Base-by-base conservation (phyloP, 2,329 filamentous ascomycete species). In the Chaetomiaceae sp. region DNA sequence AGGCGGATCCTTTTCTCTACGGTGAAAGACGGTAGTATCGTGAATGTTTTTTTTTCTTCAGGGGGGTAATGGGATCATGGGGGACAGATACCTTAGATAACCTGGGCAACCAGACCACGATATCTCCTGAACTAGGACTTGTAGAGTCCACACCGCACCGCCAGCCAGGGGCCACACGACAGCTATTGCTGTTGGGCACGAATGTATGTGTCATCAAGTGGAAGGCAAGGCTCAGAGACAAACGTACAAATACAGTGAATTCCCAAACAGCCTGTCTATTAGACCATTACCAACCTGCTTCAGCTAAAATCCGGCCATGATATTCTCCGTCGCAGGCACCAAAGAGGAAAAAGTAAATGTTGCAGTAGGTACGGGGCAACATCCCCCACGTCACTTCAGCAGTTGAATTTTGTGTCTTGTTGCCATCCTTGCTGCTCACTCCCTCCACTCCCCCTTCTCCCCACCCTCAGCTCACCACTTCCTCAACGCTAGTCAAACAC, bases 201-300 rank as follows among this genome's bases (percentile, higher is more conserved):
- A 12, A 19, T 49, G n/a, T 22, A 19, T 49, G n/a, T 22, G 7
- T 23, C 27, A 9, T 31, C 17, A 17, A n/a, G n/a, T 8, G 15
- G 11, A 43, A 27, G 12, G 17, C 37, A 43, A 37, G 47, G 34
- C 47, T 51, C 17, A 55, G 53, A 48, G 44, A 46, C 47, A 53
- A 40, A 51, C 55, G 47, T 61, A 62, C 34, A 62, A 62, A 55
- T 61, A 62, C 59, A 62, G 17, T 33, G 39, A 39, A 47, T 47
- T 50, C 54, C 54, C 51, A 46, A n/a, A 51, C 53, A 57, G 36
- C 59, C 56, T 59, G 50, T 62, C 60, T 61, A 61, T 60, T 45
- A 47, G 43, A 55, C 55, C 59, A 61, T 60, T 61, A 61, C 54
- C 49, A 52, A 58, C 54, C 59, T 47, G 46, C 58, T 54, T 45